phyloP scores from a whole-genome alignment of 164 flowering plant species.

The Vitis rupestris region DNA sequence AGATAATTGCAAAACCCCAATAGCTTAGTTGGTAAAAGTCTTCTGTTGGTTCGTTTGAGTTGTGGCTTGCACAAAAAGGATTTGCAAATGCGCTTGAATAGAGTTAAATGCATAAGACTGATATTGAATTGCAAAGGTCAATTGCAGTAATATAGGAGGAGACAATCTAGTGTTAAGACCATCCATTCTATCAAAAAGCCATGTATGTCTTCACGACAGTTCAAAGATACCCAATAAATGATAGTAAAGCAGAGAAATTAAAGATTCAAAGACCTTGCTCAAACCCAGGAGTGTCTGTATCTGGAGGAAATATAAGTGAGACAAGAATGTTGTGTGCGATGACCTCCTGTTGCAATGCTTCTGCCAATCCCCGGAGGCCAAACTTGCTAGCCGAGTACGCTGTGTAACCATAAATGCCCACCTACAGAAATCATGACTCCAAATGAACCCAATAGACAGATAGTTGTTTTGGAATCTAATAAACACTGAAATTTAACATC shows the following conservation, averaged over 20 bases:
- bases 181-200: too few species aligned
- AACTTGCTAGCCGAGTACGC: constrained; percentile 93
- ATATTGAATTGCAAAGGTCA: too few species aligned
- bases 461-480: neutral
- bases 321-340: constrained; percentile 73
- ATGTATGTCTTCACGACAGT: too few species aligned
- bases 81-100: too few species aligned
- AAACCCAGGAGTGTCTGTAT: constrained; percentile 90
- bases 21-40: too few species aligned
- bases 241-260: neutral
- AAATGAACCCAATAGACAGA: neutral
- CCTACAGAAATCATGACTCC: constrained; percentile 11
- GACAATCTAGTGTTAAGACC: too few species aligned
- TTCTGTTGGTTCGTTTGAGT: too few species aligned
- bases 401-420: constrained; percentile 77
- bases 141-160: too few species aligned
- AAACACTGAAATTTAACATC: neutral
- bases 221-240: neutral
- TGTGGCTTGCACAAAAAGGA: too few species aligned
- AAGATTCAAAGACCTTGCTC: constrained; percentile 55
- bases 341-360: constrained; percentile 84
- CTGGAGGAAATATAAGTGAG: constrained; percentile 86
- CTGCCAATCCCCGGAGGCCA: constrained; percentile 82
- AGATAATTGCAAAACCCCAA: too few species aligned
- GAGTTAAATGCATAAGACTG: too few species aligned